These are phyloP conservation scores for Botrytis elliptica DNA, from an alignment of 2,329 filamentous ascomycete genomes.

Conservation along the genomic window DNA sequence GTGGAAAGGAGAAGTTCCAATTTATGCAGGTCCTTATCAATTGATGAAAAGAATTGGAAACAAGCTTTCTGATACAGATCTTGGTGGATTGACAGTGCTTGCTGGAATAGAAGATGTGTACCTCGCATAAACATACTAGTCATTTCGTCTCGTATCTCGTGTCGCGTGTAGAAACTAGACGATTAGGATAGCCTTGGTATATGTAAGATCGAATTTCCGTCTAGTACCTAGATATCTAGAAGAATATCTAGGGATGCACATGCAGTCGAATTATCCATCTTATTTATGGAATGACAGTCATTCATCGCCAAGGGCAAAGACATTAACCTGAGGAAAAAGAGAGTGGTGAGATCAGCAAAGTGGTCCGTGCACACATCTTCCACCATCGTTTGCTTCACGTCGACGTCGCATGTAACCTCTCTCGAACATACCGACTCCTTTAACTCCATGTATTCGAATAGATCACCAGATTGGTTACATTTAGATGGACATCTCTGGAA, in stretches of 20 bases:
- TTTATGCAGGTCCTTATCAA: neutral
- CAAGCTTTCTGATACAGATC: neutral
- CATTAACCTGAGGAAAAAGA: neutral
- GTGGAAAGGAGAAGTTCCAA: neutral
- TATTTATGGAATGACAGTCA: neutral
- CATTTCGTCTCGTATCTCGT: neutral
- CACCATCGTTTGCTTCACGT: neutral
- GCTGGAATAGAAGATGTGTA: neutral
- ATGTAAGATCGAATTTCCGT: neutral
- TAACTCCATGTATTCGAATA: neutral
- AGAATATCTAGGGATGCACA: neutral
- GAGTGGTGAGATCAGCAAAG: neutral
- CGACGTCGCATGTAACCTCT: neutral
- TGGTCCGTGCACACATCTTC: neutral
- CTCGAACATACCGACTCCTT: neutral
- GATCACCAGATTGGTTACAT: neutral
- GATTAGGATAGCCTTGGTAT: neutral
- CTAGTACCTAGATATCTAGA: neutral
- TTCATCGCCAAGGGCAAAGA: neutral
- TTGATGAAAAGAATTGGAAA: neutral
- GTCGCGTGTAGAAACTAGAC: neutral
- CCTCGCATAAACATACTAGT: neutral
- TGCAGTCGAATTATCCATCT: neutral
- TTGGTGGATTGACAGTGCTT: neutral
- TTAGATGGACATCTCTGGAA: too few species aligned